Percentiles rank a stretch among this genome's conserved stretches.
Conservation (phyloP, 768 basidiomycete species). For the Rhodotorula paludigena region DNA sequence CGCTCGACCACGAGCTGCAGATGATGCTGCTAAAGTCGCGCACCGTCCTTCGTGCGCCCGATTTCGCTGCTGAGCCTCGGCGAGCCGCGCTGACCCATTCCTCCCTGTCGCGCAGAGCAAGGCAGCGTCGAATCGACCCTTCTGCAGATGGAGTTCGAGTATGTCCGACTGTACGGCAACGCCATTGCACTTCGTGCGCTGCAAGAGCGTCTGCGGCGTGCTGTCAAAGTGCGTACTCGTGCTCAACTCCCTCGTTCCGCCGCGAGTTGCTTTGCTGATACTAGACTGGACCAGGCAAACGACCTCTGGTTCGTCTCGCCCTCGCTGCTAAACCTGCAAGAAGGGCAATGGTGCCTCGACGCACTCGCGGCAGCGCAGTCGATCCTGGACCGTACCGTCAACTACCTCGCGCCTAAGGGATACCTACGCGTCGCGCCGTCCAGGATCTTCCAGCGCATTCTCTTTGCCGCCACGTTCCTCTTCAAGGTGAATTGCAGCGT, state of each 20-base stretch:
- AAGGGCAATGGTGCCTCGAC: constrained; percentile 37
- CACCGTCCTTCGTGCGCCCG: constrained; percentile 21
- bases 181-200: constrained; percentile 32
- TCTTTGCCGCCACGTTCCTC: constrained; percentile 35
- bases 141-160: constrained; percentile 35
- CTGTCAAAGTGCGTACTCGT: constrained; percentile 15
- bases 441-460: constrained; percentile 33
- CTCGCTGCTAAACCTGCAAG: constrained; percentile 35
- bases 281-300: not conserved
- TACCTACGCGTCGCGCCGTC: constrained; percentile 27
- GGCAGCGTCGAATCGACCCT: constrained; percentile 34
- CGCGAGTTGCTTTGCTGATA: not conserved
- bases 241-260: too few relatives aligned
- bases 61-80: too few relatives aligned
- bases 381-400: constrained; percentile 31
- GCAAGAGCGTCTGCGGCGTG: constrained; percentile 25
- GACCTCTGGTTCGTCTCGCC: constrained; percentile 34
- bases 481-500: constrained; percentile 27
- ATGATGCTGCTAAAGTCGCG: constrained; percentile 30
- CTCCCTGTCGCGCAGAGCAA: constrained; percentile 12
- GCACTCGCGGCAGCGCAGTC: constrained; percentile 35
- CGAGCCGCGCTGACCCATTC: not conserved
- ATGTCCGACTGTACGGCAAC: constrained; percentile 30
- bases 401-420: constrained; percentile 31
- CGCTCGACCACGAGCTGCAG: constrained; percentile 31